Evolutionary conservation across 495 filamentous ascomycete genomes (phyloP).

Genomic region (Penicillium bialowiezense): DNA sequence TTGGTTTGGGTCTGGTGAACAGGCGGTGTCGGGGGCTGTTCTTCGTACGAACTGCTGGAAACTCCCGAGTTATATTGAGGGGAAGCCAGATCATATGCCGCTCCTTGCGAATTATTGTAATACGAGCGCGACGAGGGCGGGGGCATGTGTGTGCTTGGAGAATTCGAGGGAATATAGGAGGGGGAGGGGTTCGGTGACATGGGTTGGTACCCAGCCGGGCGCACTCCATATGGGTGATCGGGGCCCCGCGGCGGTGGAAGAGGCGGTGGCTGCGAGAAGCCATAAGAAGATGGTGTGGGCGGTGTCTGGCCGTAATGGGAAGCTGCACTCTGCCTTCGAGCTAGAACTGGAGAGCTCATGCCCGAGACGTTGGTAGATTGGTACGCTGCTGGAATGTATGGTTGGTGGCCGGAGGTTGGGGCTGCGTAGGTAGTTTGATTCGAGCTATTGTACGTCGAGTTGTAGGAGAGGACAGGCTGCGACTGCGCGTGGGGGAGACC

Average conservation of each 20-base stretch:
- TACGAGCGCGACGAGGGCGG: conserved; percentile 24
- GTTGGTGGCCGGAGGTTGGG: conserved; percentile 46
- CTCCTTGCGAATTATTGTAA: conserved; percentile 22
- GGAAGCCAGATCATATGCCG: conserved; percentile 30
- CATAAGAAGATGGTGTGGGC: conserved; percentile 33
- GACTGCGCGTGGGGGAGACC: conserved; percentile 58
- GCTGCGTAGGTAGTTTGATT: conserved; percentile 25
- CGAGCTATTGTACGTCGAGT: conserved; percentile 45
- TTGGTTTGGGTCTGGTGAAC: conserved; percentile 37
- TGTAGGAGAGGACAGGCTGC: conserved; percentile 40
- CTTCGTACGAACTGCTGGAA: conserved; percentile 28
- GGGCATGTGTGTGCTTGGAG: conserved; percentile 20
- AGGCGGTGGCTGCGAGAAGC: conserved; percentile 33
- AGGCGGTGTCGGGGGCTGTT: conserved; percentile 48
- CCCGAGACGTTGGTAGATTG: conserved; percentile 33
- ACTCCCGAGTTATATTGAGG: conserved; percentile 24
- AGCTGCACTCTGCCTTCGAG: conserved; percentile 30
- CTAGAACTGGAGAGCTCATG: conserved; percentile 27
- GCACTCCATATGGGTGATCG: conserved; percentile 47
- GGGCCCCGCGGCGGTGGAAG: conserved; percentile 47
- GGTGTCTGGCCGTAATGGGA: conserved; percentile 34
- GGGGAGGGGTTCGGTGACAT: conserved; percentile 19
- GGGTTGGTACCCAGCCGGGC: conserved; percentile 30
- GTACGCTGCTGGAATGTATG: conserved; percentile 73
- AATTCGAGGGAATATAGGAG: conserved; percentile 25